Evolutionary conservation across 176 grass and related monocot species (phyloP), one percentile per base, ranked within the genome.

Genomic region (Aegilops umbellulata): DNA sequence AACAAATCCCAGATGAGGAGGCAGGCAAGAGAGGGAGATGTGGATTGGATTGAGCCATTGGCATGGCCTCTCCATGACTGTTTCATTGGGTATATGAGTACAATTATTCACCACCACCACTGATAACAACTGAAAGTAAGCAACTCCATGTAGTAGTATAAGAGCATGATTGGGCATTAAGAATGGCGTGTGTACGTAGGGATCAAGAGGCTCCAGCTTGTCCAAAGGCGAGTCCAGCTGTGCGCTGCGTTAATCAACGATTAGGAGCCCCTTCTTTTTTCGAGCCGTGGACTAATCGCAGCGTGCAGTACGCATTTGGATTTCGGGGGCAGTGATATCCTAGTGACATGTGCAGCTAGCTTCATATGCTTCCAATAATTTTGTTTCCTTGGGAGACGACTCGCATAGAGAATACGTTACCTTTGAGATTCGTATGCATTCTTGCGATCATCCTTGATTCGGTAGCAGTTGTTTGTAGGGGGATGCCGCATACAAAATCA

Each of bases 161-260:
- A 0, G 0, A 55, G 51, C 51, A 60, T 76, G 81, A 84, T 84
- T 88, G 85, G 31, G 20, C 41, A 41, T 76, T 76, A 81, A 80
- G 25, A 19, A 78, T 24, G 13, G 60, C 41, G 24, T 76, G 73
- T 53, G 81, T 80, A 80, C 76, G 77, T 53, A 29, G 25, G 78
- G 77, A 3, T 74, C 41, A 24, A n/a, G 12, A 80, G 34, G 35
- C 38, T 84, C 81, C 89, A 91, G 89, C 81, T 91, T 84, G 89
- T 69, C 82, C 70, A 88, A 65, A 82, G 61, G 4, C 77, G 42
- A 12, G 2, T 82, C 90, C 90, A 91, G 90, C 90, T 91, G 90
- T 64, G 47, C 11, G 27, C 1, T 30, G 61, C 80, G 60, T 90
- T 83, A 74, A 60, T 55, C 51, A 55, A 55, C 17, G 17, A 55